Evolutionary conservation across 1,139 yeast species (phyloP).

Genomic region (Blastobotrys buckinghamii): DNA sequence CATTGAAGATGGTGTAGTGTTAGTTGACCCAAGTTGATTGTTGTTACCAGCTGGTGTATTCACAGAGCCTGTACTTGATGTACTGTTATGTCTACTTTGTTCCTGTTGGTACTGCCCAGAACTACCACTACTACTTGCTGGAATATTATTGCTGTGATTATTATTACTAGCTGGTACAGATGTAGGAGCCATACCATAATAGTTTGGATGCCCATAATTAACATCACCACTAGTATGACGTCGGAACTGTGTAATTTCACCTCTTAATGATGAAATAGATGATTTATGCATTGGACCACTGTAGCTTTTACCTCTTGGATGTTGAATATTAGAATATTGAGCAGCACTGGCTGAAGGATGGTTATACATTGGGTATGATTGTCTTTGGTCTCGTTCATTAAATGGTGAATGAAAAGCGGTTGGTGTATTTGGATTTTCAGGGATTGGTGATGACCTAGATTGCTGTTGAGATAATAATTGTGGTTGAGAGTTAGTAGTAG

Average conservation of each 20-base stretch:
- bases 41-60: neutral
- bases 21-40: neutral
- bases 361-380: neutral
- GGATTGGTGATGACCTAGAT: neutral
- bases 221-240: constrained; percentile 27
- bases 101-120: neutral
- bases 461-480: neutral
- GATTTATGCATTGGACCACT: constrained; percentile 11
- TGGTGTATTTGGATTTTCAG: neutral
- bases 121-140: neutral
- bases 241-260: constrained; percentile 16
- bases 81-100: constrained; percentile 2
- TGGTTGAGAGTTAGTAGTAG: neutral
- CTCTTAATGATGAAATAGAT: constrained; percentile 2
- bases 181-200: neutral
- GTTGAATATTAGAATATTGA: constrained; percentile 19
- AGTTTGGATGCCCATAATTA: constrained; percentile 1
- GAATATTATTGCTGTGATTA: neutral
- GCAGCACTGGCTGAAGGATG: constrained; percentile 5
- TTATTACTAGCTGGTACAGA: neutral
- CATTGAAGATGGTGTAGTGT: neutral
- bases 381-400: neutral
- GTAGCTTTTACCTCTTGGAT: constrained; percentile 9
- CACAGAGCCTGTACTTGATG: neutral
- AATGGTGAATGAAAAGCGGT: neutral